These are phyloP conservation scores for Schizophyllum amplum DNA, from an alignment of 1,284 basidiomycete genomes.

Conservation along the genomic window DNA sequence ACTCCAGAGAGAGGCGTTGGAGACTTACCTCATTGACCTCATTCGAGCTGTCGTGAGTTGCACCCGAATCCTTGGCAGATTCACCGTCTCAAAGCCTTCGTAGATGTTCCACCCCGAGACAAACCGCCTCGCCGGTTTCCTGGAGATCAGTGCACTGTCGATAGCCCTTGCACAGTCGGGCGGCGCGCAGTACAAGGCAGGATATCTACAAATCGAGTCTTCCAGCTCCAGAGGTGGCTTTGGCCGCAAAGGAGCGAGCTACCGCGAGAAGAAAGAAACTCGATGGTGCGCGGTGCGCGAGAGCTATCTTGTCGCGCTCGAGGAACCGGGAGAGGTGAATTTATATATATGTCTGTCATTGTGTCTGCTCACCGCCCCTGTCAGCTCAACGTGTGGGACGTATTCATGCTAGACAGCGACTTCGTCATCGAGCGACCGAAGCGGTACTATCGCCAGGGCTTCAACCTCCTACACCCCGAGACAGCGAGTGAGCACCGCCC, in stretches of 20 bases:
- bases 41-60: slow-evolving; percentile 79
- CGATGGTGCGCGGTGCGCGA: slow-evolving; percentile 95
- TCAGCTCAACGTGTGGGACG: slow-evolving; percentile 80
- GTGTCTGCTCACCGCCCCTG: slow-evolving; percentile 11
- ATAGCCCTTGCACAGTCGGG: slow-evolving; percentile 79
- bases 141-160: slow-evolving; percentile 90
- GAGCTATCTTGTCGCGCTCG: slow-evolving; percentile 83
- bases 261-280: slow-evolving; percentile 64
- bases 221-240: slow-evolving; percentile 43
- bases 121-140: slow-evolving; percentile 89
- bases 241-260: slow-evolving; percentile 56
- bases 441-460: slow-evolving; percentile 70
- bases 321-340: slow-evolving; percentile 80
- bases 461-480: slow-evolving; percentile 48
- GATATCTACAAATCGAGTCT: slow-evolving; percentile 62
- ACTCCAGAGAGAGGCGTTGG: slow-evolving; percentile 73
- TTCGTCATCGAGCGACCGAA: slow-evolving; percentile 81
- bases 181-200: slow-evolving; percentile 85
- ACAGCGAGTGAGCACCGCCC: slow-evolving; percentile 20
- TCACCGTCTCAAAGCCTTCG: slow-evolving; percentile 5
- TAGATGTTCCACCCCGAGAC: slow-evolving; percentile 96
- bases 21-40: slow-evolving; percentile 85
- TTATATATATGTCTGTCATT: neutral
- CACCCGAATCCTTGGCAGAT: slow-evolving; percentile 1
- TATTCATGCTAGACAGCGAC: slow-evolving; percentile 88